Percentiles rank a stretch among this genome's conserved stretches.
These are phyloP conservation scores for Cryptosporidium ubiquitum DNA, from an alignment of 169 alveolate genomes.

Conservation along the genomic window DNA sequence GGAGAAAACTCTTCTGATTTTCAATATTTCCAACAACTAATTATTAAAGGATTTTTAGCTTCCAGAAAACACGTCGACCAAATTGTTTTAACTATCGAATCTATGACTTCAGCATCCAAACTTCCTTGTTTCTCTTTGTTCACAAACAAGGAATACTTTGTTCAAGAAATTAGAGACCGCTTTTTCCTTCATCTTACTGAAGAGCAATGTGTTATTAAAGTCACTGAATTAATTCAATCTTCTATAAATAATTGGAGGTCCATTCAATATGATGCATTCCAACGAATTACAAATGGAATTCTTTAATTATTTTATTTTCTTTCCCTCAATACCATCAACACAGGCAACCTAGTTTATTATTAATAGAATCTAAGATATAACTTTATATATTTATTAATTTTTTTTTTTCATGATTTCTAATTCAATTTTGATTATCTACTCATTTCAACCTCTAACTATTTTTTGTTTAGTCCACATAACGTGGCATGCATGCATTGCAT, in stretches of 20 bases:
- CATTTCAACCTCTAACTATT: no score
- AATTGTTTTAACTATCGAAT: conserved; percentile 86
- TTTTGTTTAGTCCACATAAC: not conserved
- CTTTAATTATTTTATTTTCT: conserved; percentile 74
- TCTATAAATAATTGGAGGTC: conserved; percentile 94
- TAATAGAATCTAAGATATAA: not conserved
- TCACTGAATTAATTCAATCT: conserved; percentile 89
- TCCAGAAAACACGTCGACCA: conserved; percentile 90
- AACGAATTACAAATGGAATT: conserved; percentile 94
- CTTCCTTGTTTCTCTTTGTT: conserved; percentile 90
- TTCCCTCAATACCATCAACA: not conserved
- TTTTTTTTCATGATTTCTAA: no score
- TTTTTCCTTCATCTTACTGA: conserved; percentile 79
- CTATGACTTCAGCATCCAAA: conserved; percentile 91
- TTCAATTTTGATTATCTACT: no score
- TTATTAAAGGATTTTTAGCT: conserved; percentile 85
- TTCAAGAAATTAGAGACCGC: conserved; percentile 76
- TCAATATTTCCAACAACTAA: conserved; percentile 87
- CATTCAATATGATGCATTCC: conserved; percentile 95
- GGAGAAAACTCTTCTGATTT: conserved; percentile 92
- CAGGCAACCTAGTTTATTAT: not conserved
- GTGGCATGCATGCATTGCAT: not conserved
- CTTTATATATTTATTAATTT: not conserved
- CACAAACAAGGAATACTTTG: conserved; percentile 76
- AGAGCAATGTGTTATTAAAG: conserved; percentile 84